A percentile compares a stretch with the other conserved stretches of the same genome.
Conservation (phyloP, 2,329 filamentous ascomycete species). For the Fusarium dimerum region DNA sequence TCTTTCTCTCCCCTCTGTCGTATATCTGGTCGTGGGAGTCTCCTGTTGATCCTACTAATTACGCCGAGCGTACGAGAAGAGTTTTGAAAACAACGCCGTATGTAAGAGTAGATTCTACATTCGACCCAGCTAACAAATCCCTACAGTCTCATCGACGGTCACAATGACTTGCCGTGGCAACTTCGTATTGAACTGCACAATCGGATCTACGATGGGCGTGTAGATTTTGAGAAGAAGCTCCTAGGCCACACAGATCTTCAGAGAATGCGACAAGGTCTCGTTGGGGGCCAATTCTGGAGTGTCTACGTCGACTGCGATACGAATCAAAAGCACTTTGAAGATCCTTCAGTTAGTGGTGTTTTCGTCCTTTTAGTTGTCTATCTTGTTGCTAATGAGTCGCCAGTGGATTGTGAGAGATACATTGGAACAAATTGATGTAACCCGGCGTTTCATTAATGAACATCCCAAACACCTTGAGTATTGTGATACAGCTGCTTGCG, state of each 20-base stretch:
- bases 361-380: neutral
- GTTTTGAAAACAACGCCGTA: neutral
- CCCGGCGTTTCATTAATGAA: constrained; percentile 28
- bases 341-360: constrained; percentile 17
- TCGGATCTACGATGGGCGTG: constrained; percentile 14
- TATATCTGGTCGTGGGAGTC: neutral
- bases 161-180: constrained; percentile 33
- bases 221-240: constrained; percentile 15
- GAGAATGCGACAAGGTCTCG: constrained; percentile 28
- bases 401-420: constrained; percentile 13
- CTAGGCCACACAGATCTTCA: constrained; percentile 30
- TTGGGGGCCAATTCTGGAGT: constrained; percentile 34
- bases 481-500: constrained; percentile 29
- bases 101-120: neutral
- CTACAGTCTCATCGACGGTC: constrained; percentile 30
- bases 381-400: neutral
- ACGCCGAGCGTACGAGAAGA: neutral
- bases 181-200: constrained; percentile 33
- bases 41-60: neutral
- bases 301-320: constrained; percentile 27
- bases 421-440: constrained; percentile 37
- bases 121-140: neutral
- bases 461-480: constrained; percentile 24
- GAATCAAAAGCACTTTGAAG: constrained; percentile 24
- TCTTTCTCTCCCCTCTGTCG: neutral